Base-by-base conservation (phyloP, 169 alveolate species). In the Neospora caninum region DNA sequence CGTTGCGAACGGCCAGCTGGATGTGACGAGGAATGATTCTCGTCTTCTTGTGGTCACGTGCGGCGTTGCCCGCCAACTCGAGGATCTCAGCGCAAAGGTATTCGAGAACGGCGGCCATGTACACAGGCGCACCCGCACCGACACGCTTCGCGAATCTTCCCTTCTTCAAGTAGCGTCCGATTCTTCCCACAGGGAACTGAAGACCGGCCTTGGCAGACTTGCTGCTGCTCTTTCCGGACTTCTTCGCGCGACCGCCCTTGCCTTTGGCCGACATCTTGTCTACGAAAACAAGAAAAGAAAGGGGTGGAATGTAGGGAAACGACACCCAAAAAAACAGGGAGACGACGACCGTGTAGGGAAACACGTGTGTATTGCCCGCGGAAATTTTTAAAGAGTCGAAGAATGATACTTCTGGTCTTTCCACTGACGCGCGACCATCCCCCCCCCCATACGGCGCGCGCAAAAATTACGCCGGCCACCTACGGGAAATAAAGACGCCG, bases 101-200 rank as follows among this genome's bases (percentile, higher is more conserved):
- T 97, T 99, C 99, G 88, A 99, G 96, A 42, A 98, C 99, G 53
- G 99, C 99, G 45, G 99, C 99, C 93, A 99, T 96, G 98, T 98
- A 99, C 64, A 99, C 96, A 25, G 96, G 95, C 0, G 96, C 94
- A 0, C 96, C 96, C 27, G 95, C 88, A 64, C 97, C 96, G 89
- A 99, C 99, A 96, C 99, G 99, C 97, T 99, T 99, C 92, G 99
- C 99, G 97, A 98, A 99, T 94, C 99, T 97, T 88, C 99, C 99
- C 95, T 97, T 97, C 98, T 98, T 99, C 95, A 99, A 97, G 97
- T 98, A 99, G 95, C 99, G 97, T 84, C 99, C 99, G 95, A 99
- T 98, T 97, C 99, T 99, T 91, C 99, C 99, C 39, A 99, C 99
- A 91, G 99, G 99, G 99, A 99, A 99, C 97, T 98, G 99, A 80